phyloP scores from a whole-genome alignment of 139 green algal genomes.

The Picochlorum sp. region DNA sequence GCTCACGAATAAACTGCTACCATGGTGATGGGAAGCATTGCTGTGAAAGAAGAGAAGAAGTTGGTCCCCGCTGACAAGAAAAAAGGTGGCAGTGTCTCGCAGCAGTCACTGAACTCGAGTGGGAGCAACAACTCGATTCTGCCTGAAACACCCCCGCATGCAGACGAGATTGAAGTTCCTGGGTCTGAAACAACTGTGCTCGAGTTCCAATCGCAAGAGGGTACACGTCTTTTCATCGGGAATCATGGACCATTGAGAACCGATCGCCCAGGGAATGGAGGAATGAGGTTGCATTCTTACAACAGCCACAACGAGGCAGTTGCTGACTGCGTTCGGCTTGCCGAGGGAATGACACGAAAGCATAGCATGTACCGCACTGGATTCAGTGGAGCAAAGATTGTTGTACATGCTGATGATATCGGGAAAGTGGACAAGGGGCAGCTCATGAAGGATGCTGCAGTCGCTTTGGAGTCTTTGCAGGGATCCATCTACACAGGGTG shows the following conservation, averaged over 20 bases:
- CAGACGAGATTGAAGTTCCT: not conserved
- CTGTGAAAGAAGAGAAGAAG: no score
- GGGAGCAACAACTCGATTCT: no score
- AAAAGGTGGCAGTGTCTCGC: no score
- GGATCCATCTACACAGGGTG: slow-evolving; percentile 3
- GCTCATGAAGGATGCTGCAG: slow-evolving; percentile 2
- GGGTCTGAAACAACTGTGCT: not conserved
- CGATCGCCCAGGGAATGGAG: not conserved
- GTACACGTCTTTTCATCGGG: not conserved
- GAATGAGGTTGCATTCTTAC: not conserved
- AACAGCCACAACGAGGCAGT: not conserved
- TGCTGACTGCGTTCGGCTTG: not conserved
- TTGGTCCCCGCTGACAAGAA: no score
- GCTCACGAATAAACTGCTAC: no score
- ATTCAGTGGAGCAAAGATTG: slow-evolving; percentile 1
- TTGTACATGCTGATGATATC: not conserved
- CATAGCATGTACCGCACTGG: slow-evolving; percentile 1
- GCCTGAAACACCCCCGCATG: not conserved
- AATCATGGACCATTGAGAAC: not conserved
- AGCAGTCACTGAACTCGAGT: no score
- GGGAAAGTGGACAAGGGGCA: slow-evolving; percentile 1
- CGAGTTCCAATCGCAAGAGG: not conserved
- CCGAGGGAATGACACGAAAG: not conserved
- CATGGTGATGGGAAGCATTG: no score
- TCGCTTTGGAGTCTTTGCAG: not conserved